phyloP scores from a whole-genome alignment of 225 moss, liverwort and hornwort genomes.

The Anthoceros angustus region DNA sequence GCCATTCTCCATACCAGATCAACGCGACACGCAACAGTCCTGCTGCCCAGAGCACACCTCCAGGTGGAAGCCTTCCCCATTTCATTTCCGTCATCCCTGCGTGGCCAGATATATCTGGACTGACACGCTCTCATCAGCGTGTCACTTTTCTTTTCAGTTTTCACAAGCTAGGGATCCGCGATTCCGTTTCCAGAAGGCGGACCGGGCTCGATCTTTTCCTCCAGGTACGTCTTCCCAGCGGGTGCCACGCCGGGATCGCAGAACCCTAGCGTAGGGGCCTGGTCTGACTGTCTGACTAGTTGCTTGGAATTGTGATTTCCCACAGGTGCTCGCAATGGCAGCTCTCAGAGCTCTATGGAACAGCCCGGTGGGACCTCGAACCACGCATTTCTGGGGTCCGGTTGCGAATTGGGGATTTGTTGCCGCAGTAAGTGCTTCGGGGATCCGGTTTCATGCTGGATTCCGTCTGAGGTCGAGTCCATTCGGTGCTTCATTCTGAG shows the following conservation, averaged over 20 bases:
- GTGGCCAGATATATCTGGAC: neutral
- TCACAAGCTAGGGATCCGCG: neutral
- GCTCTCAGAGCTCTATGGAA: conserved; percentile 87
- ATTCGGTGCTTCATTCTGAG: too few relatives aligned
- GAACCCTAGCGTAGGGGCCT: too few relatives aligned
- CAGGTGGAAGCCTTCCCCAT: too few relatives aligned
- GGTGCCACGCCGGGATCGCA: too few relatives aligned
- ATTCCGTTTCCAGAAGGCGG: neutral
- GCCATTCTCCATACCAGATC: conserved; percentile 79
- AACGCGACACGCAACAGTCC: conserved; percentile 51
- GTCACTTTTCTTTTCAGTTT: neutral
- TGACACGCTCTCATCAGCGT: neutral
- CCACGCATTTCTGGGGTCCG: conserved; percentile 98
- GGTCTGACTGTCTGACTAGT: too few relatives aligned
- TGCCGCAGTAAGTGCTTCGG: conserved; percentile 41
- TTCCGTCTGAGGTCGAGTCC: too few relatives aligned
- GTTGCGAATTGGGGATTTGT: conserved; percentile 99
- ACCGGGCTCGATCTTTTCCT: too few relatives aligned
- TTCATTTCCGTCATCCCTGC: too few relatives aligned
- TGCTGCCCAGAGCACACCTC: conserved; percentile 20
- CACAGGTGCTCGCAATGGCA: conserved; percentile 27
- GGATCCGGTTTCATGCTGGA: too few relatives aligned
- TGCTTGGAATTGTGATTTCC: too few relatives aligned
- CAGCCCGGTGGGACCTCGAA: conserved; percentile 90
- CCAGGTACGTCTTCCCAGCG: too few relatives aligned